Conservation (phyloP, 805 yeast species). For the Ogataea philodendri region DNA sequence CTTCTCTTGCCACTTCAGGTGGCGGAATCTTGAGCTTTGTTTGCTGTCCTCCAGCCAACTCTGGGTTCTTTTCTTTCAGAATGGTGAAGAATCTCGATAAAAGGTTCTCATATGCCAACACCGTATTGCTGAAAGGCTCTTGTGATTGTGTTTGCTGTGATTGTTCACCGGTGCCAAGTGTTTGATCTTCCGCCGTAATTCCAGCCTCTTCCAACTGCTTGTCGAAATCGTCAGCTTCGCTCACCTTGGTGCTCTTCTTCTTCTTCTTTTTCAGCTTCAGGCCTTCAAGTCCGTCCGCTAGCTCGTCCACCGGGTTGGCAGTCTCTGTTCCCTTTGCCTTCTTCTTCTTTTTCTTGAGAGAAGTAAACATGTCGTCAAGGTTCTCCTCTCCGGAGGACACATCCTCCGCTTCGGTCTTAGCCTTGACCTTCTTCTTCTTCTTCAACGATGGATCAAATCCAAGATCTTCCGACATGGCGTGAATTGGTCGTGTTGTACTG, state of each 20-base stretch:
- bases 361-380: conserved; percentile 67
- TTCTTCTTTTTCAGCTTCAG: conserved; percentile 77
- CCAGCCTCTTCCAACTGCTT: conserved; percentile 90
- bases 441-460: conserved; percentile 76
- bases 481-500: conserved; percentile 1
- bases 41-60: conserved; percentile 93
- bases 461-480: conserved; percentile 38
- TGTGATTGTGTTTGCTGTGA: conserved; percentile 20
- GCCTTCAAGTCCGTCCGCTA: conserved; percentile 66
- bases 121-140: conserved; percentile 44
- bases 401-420: conserved; percentile 34
- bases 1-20: conserved; percentile 95
- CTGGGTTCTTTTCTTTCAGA: conserved; percentile 92
- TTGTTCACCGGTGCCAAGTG: conserved; percentile 13
- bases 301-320: conserved; percentile 39
- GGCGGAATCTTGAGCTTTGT: conserved; percentile 97
- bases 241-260: conserved; percentile 56
- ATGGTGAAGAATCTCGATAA: conserved; percentile 83
- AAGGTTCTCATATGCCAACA: conserved; percentile 66
- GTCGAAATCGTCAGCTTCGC: conserved; percentile 78
- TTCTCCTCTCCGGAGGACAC: conserved; percentile 40
- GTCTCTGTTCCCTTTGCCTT: conserved; percentile 49
- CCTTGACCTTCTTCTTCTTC: conserved; percentile 70
- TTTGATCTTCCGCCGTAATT: conserved; percentile 48
- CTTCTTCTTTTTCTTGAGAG: conserved; percentile 87